Evolutionary conservation across 2,329 filamentous ascomycete species (phyloP).

Genomic region (Apiospora sp.): DNA sequence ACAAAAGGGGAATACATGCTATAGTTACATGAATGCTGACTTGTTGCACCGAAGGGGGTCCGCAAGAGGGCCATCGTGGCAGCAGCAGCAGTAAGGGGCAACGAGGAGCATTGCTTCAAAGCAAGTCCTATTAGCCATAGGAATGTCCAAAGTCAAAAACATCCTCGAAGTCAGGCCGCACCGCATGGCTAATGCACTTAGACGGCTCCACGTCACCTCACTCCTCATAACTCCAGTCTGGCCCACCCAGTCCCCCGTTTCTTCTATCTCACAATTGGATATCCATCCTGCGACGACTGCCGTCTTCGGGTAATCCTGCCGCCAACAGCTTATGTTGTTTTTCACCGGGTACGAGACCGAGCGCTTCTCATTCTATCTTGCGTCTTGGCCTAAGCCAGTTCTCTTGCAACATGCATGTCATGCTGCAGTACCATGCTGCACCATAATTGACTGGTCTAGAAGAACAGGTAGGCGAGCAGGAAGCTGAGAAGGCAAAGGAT

Average conservation of each 20-base stretch:
- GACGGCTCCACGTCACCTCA: not conserved
- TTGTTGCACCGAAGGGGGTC: slow-evolving; percentile 11
- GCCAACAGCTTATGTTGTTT: not conserved
- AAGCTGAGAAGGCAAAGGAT: slow-evolving; percentile 88
- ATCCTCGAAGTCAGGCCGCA: not conserved
- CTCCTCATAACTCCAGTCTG: slow-evolving; percentile 19
- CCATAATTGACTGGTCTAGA: slow-evolving; percentile 60
- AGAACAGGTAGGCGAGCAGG: slow-evolving; percentile 94
- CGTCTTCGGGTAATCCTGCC: slow-evolving; percentile 1
- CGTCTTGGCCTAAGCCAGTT: slow-evolving; percentile 24
- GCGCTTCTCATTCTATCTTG: slow-evolving; percentile 6
- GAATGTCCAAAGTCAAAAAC: not conserved
- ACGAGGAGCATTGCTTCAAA: slow-evolving; percentile 9
- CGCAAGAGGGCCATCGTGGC: not conserved
- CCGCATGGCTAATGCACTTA: not conserved
- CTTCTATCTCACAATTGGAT: slow-evolving; percentile 18
- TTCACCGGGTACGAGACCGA: not conserved
- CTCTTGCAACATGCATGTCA: slow-evolving; percentile 25
- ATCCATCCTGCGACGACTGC: slow-evolving; percentile 11
- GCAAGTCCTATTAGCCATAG: not conserved
- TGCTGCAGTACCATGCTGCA: slow-evolving; percentile 18
- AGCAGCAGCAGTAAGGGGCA: not conserved
- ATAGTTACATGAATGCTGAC: slow-evolving; percentile 30
- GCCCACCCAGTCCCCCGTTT: not conserved
- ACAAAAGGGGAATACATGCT: slow-evolving; percentile 36